Conservation (phyloP, 371 early-diverging fungal genomes). For the Coemansia sp. region DNA sequence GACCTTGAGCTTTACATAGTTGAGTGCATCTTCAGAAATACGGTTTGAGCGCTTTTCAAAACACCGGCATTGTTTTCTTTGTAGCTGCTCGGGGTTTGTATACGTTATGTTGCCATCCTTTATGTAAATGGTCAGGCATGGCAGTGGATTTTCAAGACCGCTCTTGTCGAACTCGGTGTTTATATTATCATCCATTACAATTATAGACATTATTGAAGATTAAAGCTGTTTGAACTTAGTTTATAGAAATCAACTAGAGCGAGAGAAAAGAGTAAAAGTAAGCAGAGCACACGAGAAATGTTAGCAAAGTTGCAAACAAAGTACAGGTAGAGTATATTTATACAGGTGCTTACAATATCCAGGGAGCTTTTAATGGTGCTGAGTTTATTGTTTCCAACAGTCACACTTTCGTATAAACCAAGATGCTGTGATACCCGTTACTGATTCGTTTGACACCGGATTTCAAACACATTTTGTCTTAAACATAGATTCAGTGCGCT, state of each 20-base stretch:
- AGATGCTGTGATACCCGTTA: neutral
- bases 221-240: neutral
- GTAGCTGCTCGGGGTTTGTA: conserved; percentile 34
- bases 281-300: neutral
- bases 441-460: neutral
- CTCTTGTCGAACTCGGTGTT: conserved; percentile 5
- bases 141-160: conserved; percentile 20
- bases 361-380: neutral
- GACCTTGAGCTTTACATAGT: conserved; percentile 14
- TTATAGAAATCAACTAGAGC: neutral
- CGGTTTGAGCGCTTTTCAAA: conserved; percentile 2
- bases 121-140: conserved; percentile 40
- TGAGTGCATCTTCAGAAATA: conserved; percentile 11
- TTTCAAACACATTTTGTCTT: neutral
- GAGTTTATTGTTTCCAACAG: neutral
- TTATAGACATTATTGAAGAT: neutral
- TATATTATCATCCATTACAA: neutral
- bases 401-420: neutral
- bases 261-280: neutral
- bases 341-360: neutral
- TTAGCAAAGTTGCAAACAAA: neutral
- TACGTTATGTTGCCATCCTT: conserved; percentile 41
- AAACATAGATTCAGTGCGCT: too few relatives aligned
- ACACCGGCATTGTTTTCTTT: conserved; percentile 32
- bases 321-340: neutral